These are phyloP conservation scores for Letharia lupina DNA, from an alignment of 495 filamentous ascomycete species.

Conservation along the genomic window DNA sequence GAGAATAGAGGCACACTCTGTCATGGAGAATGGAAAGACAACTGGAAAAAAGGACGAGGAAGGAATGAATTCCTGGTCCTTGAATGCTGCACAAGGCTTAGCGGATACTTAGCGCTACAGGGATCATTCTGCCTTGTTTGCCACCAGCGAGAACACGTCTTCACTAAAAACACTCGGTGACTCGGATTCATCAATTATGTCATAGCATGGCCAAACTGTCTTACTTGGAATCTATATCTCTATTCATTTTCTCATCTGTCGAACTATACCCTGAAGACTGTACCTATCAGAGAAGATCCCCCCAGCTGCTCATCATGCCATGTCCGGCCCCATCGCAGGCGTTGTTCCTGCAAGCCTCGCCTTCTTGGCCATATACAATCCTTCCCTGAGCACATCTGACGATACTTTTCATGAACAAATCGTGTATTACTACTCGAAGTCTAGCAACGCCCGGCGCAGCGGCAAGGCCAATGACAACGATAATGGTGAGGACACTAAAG, in stretches of 20 bases:
- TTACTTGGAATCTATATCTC: neutral
- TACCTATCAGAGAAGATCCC: neutral
- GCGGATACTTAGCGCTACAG: neutral
- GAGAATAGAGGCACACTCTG: neutral
- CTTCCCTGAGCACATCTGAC: conserved; percentile 75
- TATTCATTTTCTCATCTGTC: neutral
- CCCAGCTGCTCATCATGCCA: conserved; percentile 23
- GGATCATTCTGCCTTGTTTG: neutral
- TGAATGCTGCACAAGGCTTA: neutral
- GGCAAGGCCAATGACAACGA: conserved; percentile 30
- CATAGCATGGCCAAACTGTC: neutral
- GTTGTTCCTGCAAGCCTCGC: conserved; percentile 70
- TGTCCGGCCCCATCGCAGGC: conserved; percentile 22
- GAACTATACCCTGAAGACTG: neutral
- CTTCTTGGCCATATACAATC: conserved; percentile 91
- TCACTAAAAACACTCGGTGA: neutral
- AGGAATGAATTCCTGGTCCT: neutral
- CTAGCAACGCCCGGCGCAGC: conserved; percentile 26
- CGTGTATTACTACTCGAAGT: conserved; percentile 73
- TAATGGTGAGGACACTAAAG: conserved; percentile 38
- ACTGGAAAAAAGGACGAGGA: neutral
- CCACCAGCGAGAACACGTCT: neutral
- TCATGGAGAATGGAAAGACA: neutral
- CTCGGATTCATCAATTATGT: neutral
- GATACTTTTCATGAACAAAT: conserved; percentile 85